These are phyloP conservation scores for Mycena olivaceomarginata DNA, from an alignment of 768 basidiomycete species.

Conservation along the genomic window DNA sequence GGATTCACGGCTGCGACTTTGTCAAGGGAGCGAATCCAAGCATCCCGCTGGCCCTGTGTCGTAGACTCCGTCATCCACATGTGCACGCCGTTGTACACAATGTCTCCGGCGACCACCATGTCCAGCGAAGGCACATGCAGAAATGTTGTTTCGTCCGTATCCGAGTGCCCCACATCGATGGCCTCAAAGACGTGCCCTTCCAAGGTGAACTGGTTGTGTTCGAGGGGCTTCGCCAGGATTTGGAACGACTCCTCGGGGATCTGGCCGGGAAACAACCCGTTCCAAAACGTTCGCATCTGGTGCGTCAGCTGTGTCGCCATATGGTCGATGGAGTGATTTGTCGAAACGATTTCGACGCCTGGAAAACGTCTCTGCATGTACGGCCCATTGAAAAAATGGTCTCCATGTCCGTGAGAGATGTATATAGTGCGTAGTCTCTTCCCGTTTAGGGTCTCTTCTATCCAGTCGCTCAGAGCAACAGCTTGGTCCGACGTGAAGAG, in stretches of 20 bases:
- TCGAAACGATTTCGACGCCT: conserved; percentile 24
- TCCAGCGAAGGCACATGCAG: conserved; percentile 28
- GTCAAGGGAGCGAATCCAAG: conserved; percentile 33
- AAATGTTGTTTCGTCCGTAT: conserved; percentile 35
- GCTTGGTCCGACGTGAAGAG: conserved; percentile 29
- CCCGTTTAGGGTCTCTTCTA: conserved; percentile 20
- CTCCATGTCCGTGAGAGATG: conserved; percentile 33
- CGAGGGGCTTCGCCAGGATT: conserved; percentile 26
- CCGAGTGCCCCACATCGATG: conserved; percentile 29
- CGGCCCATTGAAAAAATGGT: conserved; percentile 28
- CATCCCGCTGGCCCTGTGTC: conserved; percentile 32
- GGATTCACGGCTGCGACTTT: conserved; percentile 31
- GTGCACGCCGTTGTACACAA: conserved; percentile 32
- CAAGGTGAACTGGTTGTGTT: conserved; percentile 24
- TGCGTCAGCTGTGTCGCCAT: conserved; percentile 30
- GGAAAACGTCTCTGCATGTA: conserved; percentile 30
- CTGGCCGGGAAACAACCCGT: conserved; percentile 27
- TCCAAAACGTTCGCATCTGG: conserved; percentile 21
- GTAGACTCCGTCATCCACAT: conserved; percentile 30
- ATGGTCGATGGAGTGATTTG: conserved; percentile 27
- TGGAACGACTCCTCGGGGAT: conserved; percentile 34
- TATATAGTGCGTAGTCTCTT: conserved; percentile 24
- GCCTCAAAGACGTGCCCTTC: conserved; percentile 34
- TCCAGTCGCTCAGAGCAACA: conserved; percentile 27
- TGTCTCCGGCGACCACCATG: conserved; percentile 31